phyloP scores from a whole-genome alignment of 257 asterid species.

The Solanum pinnatisectum region DNA sequence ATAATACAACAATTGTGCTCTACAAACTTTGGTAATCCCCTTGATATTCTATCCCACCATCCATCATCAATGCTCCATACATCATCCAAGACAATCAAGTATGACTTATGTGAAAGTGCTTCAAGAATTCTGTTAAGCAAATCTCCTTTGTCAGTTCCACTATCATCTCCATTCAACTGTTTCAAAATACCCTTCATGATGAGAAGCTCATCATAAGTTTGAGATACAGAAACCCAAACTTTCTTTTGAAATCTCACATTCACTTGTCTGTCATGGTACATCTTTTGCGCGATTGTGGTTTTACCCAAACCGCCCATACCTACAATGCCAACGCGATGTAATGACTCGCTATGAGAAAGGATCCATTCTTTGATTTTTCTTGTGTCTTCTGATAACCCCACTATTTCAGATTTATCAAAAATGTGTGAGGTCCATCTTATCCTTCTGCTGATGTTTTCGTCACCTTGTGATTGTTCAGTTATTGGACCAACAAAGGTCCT shows the following conservation, averaged over 20 bases:
- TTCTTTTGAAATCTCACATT: neutral
- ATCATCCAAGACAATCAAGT: slow-evolving; percentile 20
- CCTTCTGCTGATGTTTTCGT: neutral
- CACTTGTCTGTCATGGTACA: slow-evolving; percentile 4
- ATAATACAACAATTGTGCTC: slow-evolving; percentile 10
- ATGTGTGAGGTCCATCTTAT: slow-evolving; percentile 6
- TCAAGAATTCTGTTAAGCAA: neutral
- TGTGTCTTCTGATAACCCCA: slow-evolving; percentile 9
- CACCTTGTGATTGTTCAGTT: neutral
- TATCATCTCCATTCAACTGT: slow-evolving; percentile 1
- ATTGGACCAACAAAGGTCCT: neutral
- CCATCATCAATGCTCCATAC: slow-evolving; percentile 15
- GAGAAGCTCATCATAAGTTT: slow-evolving; percentile 6
- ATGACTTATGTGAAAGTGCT: slow-evolving; percentile 1
- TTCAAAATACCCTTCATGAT: slow-evolving; percentile 12
- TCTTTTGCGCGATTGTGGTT: slow-evolving; percentile 20
- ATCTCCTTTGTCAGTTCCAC: neutral
- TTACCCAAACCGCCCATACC: slow-evolving; percentile 26
- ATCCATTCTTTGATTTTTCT: slow-evolving; percentile 10
- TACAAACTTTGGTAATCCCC: slow-evolving; percentile 1
- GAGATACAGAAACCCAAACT: slow-evolving; percentile 17
- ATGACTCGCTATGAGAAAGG: neutral
- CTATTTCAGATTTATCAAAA: slow-evolving; percentile 7
- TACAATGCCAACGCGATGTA: slow-evolving; percentile 9
- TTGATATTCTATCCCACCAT: slow-evolving; percentile 14